A percentile compares a stretch with the other conserved stretches of the same genome.
Evolutionary conservation across 192 early-diverging fungal species (phyloP).

Genomic region (Neocallimastix lanati): DNA sequence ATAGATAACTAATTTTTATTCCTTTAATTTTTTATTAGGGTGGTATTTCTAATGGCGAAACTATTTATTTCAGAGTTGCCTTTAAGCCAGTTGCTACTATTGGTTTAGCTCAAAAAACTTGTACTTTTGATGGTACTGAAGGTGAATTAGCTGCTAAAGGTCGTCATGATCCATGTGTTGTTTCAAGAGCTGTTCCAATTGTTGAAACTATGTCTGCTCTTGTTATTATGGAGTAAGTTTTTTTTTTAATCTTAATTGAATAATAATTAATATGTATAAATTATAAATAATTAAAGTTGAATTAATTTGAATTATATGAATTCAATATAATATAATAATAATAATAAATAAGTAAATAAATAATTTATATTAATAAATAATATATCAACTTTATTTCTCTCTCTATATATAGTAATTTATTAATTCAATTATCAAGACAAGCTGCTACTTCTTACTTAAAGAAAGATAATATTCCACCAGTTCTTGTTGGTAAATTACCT

Average conservation of each 20-base stretch:
- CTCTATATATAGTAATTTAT: constrained; percentile 24
- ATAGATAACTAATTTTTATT: no score
- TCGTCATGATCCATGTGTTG: constrained; percentile 92
- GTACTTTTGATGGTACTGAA: constrained; percentile 60
- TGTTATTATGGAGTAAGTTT: constrained; percentile 71
- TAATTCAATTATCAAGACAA: constrained; percentile 42
- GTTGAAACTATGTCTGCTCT: constrained; percentile 93
- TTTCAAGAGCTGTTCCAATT: constrained; percentile 90
- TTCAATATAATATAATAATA: no score
- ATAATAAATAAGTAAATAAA: no score
- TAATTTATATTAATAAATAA: no score
- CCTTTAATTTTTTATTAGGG: constrained; percentile 26
- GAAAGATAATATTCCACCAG: constrained; percentile 10
- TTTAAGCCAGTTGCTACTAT: constrained; percentile 98
- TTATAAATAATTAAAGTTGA: no score
- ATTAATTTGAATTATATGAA: no score
- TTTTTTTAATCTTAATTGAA: no score
- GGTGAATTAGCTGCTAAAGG: constrained; percentile 81
- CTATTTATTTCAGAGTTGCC: constrained; percentile 91
- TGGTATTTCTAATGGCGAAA: constrained; percentile 89
- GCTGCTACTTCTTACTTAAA: constrained; percentile 27
- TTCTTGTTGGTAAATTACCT: constrained; percentile 12
- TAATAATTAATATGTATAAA: no score
- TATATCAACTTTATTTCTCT: no score
- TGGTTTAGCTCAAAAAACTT: constrained; percentile 70